These are phyloP conservation scores for Capronia coronata DNA, from an alignment of 2,329 filamentous ascomycete genomes.

Conservation along the genomic window DNA sequence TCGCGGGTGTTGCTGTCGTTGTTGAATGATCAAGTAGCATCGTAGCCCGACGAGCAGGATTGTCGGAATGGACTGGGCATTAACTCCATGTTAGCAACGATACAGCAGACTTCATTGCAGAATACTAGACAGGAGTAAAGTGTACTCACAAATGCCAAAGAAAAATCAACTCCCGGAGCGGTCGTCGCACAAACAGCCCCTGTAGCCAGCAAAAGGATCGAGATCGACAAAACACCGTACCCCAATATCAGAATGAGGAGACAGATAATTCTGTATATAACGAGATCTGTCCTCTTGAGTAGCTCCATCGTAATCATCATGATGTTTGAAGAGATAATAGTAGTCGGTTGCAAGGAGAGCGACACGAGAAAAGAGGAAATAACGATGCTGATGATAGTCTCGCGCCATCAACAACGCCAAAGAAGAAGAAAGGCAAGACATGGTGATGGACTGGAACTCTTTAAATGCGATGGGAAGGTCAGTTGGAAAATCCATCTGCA, in stretches of 20 bases:
- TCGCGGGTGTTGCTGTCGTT: not conserved
- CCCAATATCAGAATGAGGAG: slow-evolving; percentile 9
- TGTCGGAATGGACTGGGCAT: slow-evolving; percentile 13
- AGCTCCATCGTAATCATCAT: not conserved
- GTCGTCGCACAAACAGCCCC: slow-evolving; percentile 12
- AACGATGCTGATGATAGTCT: no score
- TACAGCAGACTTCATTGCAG: no score
- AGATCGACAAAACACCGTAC: slow-evolving; percentile 11
- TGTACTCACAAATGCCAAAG: slow-evolving; percentile 21
- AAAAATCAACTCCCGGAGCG: slow-evolving; percentile 15
- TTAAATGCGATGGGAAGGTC: not conserved
- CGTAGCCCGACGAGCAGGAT: slow-evolving; percentile 10
- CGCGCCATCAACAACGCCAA: not conserved
- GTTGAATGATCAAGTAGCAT: slow-evolving; percentile 12
- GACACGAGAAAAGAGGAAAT: no score
- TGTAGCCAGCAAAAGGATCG: slow-evolving; percentile 11
- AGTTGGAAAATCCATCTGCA: slow-evolving; percentile 11
- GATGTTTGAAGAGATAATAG: not conserved
- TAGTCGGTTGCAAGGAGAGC: not conserved
- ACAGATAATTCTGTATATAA: slow-evolving; percentile 5
- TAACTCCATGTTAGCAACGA: not conserved
- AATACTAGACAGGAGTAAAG: no score
- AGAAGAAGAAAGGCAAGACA: not conserved
- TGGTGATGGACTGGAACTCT: slow-evolving; percentile 10
- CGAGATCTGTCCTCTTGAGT: not conserved